Base-by-base conservation (phyloP, 305 asterid species). In the Fraxinus dipetala region DNA sequence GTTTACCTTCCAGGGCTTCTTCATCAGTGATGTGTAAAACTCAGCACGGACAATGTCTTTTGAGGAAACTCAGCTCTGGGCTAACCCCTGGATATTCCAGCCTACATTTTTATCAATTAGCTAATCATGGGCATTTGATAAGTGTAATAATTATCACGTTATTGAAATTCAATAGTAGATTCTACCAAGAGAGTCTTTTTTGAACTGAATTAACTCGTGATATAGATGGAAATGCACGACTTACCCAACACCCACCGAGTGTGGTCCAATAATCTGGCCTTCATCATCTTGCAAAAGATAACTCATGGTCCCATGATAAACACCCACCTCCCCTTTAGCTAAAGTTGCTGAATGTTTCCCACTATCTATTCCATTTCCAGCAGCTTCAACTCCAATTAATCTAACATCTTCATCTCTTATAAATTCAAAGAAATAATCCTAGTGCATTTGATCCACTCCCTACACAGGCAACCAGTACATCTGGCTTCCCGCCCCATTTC, bases 401-500 rank as follows among this genome's bases (percentile, higher is more conserved):
- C 94, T 81, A 6, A 95, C 98, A 2, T 90, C 89, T 78, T 86
- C 83, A 43, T 95, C 98, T 67, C 83, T 40, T 10, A 93, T 80
- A 24, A 95, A 95, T 73, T 93, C 96, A 72, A 92, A 92, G 95
- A 51, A 95, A 93, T 5, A 95, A 80, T 2, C 98, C 97, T 2
- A 93, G 73, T 0, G 97, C 99, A 61, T 95, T 95, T 0, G 94
- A 92, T 1, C 97, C 99, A 11, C 92, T 90, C 28, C 98, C 97
- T 0, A 95, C 93, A 67, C 98, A 92, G 1, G 97, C 98, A 2
- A 93, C 87, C 28, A 93, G n/a, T 6, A 93, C 95, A 54, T 93
- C 94, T 4, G 99, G 99, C 85, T 89, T 86, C n/a, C 96, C 95
- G 20, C 95, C 92, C 97, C 97, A 95, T 75, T 91, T 93, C 59